Evolutionary conservation across 2,329 filamentous ascomycete genomes (phyloP).

Genomic region (Dactylellina parvicollis): DNA sequence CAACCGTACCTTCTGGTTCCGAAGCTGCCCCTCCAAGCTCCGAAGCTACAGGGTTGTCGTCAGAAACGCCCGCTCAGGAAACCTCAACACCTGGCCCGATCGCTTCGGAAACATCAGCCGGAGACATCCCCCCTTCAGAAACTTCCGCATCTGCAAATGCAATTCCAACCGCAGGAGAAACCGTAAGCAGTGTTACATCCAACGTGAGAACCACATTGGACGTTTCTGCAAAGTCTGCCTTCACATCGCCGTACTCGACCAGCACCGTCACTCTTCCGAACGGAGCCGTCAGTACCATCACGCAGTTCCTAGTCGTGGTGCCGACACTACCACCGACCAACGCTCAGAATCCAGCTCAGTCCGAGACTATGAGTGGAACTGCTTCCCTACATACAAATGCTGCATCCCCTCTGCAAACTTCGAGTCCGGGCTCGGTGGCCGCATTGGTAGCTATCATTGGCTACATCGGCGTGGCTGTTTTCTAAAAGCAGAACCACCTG

Average conservation of each 20-base stretch:
- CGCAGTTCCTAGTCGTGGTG: slow-evolving; percentile 41
- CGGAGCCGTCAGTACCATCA: slow-evolving; percentile 31
- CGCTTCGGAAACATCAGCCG: slow-evolving; percentile 1
- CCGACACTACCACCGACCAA: slow-evolving; percentile 23
- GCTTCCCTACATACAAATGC: slow-evolving; percentile 44
- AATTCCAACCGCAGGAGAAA: background rate
- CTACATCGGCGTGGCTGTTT: slow-evolving; percentile 26
- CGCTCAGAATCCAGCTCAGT: slow-evolving; percentile 15
- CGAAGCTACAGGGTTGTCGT: background rate
- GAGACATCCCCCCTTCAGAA: background rate
- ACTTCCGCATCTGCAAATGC: background rate
- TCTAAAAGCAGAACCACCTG: slow-evolving; percentile 8
- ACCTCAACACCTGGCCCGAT: background rate
- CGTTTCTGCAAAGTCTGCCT: slow-evolving; percentile 30
- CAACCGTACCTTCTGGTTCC: slow-evolving; percentile 12
- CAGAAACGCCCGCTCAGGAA: slow-evolving; percentile 5
- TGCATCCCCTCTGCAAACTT: slow-evolving; percentile 6
- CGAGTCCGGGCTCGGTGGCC: slow-evolving; percentile 18
- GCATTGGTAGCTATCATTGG: slow-evolving; percentile 34
- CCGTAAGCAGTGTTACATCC: slow-evolving; percentile 1
- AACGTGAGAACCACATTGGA: slow-evolving; percentile 36
- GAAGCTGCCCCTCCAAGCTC: slow-evolving; percentile 8
- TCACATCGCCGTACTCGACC: slow-evolving; percentile 34
- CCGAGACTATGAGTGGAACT: slow-evolving; percentile 23
- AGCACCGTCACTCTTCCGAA: slow-evolving; percentile 43